phyloP scores from a whole-genome alignment of 495 filamentous ascomycete species.

The Neurospora sp. region DNA sequence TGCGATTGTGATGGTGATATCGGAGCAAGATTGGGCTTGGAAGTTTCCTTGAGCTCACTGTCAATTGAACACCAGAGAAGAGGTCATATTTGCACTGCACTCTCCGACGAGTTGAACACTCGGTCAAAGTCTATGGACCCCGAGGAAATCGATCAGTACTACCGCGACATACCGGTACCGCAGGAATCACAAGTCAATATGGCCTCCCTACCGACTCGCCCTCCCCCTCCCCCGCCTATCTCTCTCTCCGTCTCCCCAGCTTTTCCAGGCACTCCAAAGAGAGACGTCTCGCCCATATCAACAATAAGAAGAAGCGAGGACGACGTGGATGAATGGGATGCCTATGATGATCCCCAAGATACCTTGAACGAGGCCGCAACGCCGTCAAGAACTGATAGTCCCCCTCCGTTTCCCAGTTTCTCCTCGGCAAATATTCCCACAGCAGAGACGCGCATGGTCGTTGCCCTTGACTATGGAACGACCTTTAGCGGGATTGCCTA shows the following conservation, averaged over 20 bases:
- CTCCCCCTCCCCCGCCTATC: not conserved
- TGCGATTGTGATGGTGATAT: not conserved
- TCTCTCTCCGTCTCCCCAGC: not conserved
- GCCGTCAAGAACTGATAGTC: not conserved
- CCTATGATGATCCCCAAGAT: not conserved
- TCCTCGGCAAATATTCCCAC: not conserved
- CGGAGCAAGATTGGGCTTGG: not conserved
- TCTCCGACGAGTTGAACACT: not conserved
- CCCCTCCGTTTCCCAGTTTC: not conserved
- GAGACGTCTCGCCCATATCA: not conserved
- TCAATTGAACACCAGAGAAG: not conserved
- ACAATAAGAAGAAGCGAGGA: not conserved
- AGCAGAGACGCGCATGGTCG: constrained; percentile 13
- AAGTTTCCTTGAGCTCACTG: not conserved
- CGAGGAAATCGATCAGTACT: not conserved
- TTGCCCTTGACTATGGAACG: constrained; percentile 30
- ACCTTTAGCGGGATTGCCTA: constrained; percentile 21
- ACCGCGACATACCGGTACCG: not conserved
- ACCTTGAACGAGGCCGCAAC: not conserved
- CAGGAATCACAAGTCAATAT: not conserved
- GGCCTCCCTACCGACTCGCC: not conserved
- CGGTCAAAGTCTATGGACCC: not conserved
- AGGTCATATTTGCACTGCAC: not conserved
- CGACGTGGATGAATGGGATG: not conserved
- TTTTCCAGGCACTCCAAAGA: not conserved